Percentiles rank a stretch among this genome's conserved stretches.
Evolutionary conservation across 768 basidiomycete genomes (phyloP).

Genomic region (Agaricus sinodeliciosus): DNA sequence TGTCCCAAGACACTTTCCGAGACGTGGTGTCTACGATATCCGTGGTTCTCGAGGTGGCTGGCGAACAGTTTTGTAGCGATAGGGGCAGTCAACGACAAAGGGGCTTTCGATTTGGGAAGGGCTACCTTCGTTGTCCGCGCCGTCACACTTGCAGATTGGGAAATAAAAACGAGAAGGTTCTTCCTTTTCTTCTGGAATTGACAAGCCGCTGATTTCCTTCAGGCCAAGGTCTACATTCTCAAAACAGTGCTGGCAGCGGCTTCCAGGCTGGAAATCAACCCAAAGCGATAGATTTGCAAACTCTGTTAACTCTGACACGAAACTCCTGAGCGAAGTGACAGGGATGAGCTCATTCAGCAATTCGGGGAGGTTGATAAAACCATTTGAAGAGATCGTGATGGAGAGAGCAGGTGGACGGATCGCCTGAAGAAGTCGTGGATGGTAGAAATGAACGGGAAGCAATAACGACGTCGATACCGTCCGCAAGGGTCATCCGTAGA

Average conservation of each 20-base stretch:
- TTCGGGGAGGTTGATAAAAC: background rate
- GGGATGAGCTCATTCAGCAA: background rate
- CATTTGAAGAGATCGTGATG: background rate
- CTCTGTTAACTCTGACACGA: background rate
- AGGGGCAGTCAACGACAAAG: background rate
- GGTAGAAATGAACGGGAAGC: background rate
- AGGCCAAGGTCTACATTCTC: background rate
- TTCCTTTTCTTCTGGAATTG: background rate
- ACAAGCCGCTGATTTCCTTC: background rate
- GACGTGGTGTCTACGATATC: background rate
- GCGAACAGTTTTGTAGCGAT: background rate
- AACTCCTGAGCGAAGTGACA: background rate
- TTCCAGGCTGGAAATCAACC: background rate
- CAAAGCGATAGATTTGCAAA: background rate
- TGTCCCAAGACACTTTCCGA: background rate
- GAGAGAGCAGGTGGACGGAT: background rate
- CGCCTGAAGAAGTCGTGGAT: background rate
- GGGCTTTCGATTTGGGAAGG: background rate
- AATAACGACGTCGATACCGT: background rate
- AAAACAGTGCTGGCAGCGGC: constrained; percentile 1
- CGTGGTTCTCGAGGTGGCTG: background rate
- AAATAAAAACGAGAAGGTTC: background rate
- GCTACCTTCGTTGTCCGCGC: background rate
- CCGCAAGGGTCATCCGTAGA: background rate
- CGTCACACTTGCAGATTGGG: background rate